phyloP scores from a whole-genome alignment of 2,329 filamentous ascomycete genomes.

The Corniculantispora saksenae region DNA sequence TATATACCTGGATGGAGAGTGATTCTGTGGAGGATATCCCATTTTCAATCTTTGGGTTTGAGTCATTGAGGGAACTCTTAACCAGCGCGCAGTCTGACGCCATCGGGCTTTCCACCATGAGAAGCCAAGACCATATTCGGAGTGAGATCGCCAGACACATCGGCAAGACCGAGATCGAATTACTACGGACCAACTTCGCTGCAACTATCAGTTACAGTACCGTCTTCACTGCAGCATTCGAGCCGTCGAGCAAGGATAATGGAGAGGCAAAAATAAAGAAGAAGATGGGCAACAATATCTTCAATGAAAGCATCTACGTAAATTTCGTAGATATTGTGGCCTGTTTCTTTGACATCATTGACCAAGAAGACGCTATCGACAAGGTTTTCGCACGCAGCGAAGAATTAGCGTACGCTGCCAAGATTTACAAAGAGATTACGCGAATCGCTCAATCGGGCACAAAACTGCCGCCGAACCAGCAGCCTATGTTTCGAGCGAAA shows the following conservation, averaged over 20 bases:
- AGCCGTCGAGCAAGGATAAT: slow-evolving; percentile 43
- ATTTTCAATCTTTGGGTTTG: slow-evolving; percentile 81
- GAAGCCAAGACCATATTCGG: slow-evolving; percentile 66
- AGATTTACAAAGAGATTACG: slow-evolving; percentile 70
- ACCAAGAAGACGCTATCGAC: slow-evolving; percentile 75
- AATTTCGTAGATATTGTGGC: slow-evolving; percentile 78
- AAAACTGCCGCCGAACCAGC: slow-evolving; percentile 73
- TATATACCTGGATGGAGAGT: slow-evolving; percentile 84
- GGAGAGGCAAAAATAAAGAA: slow-evolving; percentile 69
- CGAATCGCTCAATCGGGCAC: slow-evolving; percentile 65
- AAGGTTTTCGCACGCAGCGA: slow-evolving; percentile 63
- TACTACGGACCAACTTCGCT: slow-evolving; percentile 70
- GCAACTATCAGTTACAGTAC: slow-evolving; percentile 83
- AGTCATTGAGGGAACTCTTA: slow-evolving; percentile 67
- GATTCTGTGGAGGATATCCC: slow-evolving; percentile 72
- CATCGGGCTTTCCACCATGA: slow-evolving; percentile 80
- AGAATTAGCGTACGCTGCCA: slow-evolving; percentile 59
- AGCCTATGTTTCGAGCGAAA: slow-evolving; percentile 81
- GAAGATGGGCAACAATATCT: slow-evolving; percentile 66
- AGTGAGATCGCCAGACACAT: slow-evolving; percentile 61
- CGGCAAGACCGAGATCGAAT: slow-evolving; percentile 50
- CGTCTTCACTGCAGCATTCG: slow-evolving; percentile 51
- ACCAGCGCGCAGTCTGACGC: slow-evolving; percentile 73
- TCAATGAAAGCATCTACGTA: slow-evolving; percentile 61
- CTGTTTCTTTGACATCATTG: slow-evolving; percentile 73